These are phyloP conservation scores for Platanthera guangdongensis DNA, from an alignment of 106 monocot species.

Conservation along the genomic window DNA sequence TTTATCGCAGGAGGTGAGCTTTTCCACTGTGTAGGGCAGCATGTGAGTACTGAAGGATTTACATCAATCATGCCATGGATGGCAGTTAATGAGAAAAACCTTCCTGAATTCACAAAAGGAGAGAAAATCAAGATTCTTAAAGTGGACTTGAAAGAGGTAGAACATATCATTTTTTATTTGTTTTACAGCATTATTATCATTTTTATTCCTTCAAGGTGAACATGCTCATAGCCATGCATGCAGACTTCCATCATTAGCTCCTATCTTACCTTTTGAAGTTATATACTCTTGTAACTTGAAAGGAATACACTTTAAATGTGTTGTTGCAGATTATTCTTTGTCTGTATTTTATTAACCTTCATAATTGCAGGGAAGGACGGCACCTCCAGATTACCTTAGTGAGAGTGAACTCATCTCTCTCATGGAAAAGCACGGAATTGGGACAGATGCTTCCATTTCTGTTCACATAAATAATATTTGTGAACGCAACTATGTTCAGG, in stretches of 20 bases:
- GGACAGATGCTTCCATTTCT: slow-evolving; percentile 93
- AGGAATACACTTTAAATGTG: background rate
- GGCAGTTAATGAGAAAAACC: slow-evolving; percentile 74
- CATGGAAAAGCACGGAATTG: slow-evolving; percentile 98
- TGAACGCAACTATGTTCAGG: slow-evolving; percentile 98
- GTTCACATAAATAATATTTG: slow-evolving; percentile 95
- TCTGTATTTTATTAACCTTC: slow-evolving; percentile 4
- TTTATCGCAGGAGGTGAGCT: slow-evolving; percentile 59
- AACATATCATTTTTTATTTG: background rate
- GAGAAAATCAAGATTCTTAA: slow-evolving; percentile 67
- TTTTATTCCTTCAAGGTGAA: background rate
- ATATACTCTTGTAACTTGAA: background rate
- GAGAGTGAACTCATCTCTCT: slow-evolving; percentile 97
- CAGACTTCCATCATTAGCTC: background rate
- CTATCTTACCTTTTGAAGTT: background rate
- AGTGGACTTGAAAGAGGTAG: slow-evolving; percentile 86
- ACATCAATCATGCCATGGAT: slow-evolving; percentile 98
- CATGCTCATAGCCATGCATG: background rate
- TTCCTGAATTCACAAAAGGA: slow-evolving; percentile 58
- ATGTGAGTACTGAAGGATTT: slow-evolving; percentile 79
- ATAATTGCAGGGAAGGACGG: slow-evolving; percentile 63
- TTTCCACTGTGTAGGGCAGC: slow-evolving; percentile 68
- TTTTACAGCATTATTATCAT: background rate
- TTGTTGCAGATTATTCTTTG: slow-evolving; percentile 1
- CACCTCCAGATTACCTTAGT: slow-evolving; percentile 93